Evolutionary conservation across 805 yeast species (phyloP), one percentile per base, ranked within the genome.

Genomic region (Ogataea thermomethanolica): DNA sequence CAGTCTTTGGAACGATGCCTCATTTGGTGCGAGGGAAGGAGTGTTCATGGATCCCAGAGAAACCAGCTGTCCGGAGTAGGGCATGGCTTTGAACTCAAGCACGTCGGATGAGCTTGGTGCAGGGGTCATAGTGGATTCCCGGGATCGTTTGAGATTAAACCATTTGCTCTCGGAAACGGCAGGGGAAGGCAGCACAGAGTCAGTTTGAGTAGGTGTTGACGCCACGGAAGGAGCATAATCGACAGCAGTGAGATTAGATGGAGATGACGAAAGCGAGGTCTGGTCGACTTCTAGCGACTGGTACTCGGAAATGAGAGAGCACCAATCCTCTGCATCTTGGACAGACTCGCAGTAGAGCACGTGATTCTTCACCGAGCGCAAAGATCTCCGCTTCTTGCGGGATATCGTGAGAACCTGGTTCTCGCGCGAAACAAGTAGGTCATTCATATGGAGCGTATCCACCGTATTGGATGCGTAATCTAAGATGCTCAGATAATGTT

Each of bases 271-370:
- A 4, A 48, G 41, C 1, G 53, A 41, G 7, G 41, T 33, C 28
- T 51, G 51, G 27, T 47, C 52, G 7, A 36, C 20, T 7, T 42
- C 50, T 14, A 13, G 13, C 1, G 25, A 8, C 35, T 53, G 55
- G 29, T 33, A 34, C 3, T 50, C 51, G 7, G 30, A 27, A 1
- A 53, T 46, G 17, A 46, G 4, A 33, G 47, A 42, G 37, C 30
- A 35, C 63, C 65, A 54, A 6, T 55, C 55, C 17, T 52, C 55
- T 7, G 62, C 64, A 54, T 88, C 95, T 21, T 69, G 73, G 32
- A 83, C 83, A 7, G 83, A 78, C 57, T 89, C 95, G 2, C 93
- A 83, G 60, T 95, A 86, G 38, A 88, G 73, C 36, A 76, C 72
- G 41, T 55, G 54, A 17, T 41, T 50, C 35, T 53, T 60, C 36